These are phyloP conservation scores for Persicaria maculosa DNA, from an alignment of 148 eudicot genomes.

Conservation along the genomic window DNA sequence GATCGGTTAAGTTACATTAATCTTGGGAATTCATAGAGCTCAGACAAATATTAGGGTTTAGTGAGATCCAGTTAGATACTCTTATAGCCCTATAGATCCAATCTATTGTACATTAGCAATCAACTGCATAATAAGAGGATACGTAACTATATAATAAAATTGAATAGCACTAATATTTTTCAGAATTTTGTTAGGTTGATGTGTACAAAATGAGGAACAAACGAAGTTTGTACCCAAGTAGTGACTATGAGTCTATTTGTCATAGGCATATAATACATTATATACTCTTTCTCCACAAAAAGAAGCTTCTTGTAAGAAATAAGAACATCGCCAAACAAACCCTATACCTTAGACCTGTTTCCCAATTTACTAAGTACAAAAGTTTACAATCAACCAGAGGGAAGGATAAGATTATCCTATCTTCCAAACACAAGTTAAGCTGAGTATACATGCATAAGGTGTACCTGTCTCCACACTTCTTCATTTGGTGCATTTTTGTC, in stretches of 20 bases:
- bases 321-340: background rate
- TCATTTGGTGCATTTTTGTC: constrained; percentile 99
- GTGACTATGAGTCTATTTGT: background rate
- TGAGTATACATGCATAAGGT: background rate
- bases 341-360: background rate
- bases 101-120: background rate
- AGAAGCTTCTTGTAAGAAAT: no score
- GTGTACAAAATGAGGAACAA: background rate
- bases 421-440: background rate
- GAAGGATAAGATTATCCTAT: background rate
- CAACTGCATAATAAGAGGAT: background rate
- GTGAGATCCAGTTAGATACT: background rate
- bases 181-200: background rate
- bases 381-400: background rate
- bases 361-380: background rate
- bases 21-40: background rate
- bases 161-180: background rate
- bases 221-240: background rate
- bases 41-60: background rate
- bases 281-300: no score
- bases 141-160: background rate
- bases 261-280: no score
- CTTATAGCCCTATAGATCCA: no score
- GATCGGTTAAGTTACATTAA: background rate
- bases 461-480: constrained; percentile 93